A percentile compares a stretch with the other conserved stretches of the same genome.
phyloP scores from a whole-genome alignment of 2,329 filamentous ascomycete genomes.

The Fusarium sp. region DNA sequence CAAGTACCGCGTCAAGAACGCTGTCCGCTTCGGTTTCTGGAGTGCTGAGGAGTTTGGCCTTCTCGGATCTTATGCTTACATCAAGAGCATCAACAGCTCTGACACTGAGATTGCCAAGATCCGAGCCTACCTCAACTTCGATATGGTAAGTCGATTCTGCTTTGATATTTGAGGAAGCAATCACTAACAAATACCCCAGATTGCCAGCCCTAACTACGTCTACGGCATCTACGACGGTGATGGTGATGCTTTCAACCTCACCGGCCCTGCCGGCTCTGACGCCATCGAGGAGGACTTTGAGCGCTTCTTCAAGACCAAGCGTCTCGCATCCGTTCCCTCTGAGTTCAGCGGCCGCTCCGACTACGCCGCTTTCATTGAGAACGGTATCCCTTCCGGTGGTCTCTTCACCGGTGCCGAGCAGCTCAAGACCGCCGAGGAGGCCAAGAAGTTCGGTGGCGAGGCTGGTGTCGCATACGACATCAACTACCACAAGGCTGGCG shows the following conservation, averaged over 20 bases:
- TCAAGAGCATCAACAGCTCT: constrained; percentile 56
- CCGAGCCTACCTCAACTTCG: constrained; percentile 68
- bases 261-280: constrained; percentile 68
- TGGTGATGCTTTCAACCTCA: constrained; percentile 70
- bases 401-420: constrained; percentile 77
- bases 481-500: constrained; percentile 62
- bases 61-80: constrained; percentile 64
- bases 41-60: constrained; percentile 65
- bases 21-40: constrained; percentile 66
- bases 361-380: constrained; percentile 76
- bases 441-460: constrained; percentile 71
- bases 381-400: constrained; percentile 75
- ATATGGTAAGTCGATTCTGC: constrained; percentile 59
- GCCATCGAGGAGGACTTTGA: constrained; percentile 71
- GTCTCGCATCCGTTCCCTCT: constrained; percentile 67
- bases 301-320: constrained; percentile 64
- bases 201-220: constrained; percentile 64
- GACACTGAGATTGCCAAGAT: constrained; percentile 64
- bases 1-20: constrained; percentile 62
- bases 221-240: constrained; percentile 72
- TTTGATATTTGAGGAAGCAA: not conserved
- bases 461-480: constrained; percentile 64
- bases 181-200: constrained; percentile 41
- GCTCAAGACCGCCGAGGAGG: constrained; percentile 72
- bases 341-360: constrained; percentile 76